Evolutionary conservation across 2,329 filamentous ascomycete species (phyloP), one percentile per base, ranked within the genome.

Genomic region (Alternaria arbusti): DNA sequence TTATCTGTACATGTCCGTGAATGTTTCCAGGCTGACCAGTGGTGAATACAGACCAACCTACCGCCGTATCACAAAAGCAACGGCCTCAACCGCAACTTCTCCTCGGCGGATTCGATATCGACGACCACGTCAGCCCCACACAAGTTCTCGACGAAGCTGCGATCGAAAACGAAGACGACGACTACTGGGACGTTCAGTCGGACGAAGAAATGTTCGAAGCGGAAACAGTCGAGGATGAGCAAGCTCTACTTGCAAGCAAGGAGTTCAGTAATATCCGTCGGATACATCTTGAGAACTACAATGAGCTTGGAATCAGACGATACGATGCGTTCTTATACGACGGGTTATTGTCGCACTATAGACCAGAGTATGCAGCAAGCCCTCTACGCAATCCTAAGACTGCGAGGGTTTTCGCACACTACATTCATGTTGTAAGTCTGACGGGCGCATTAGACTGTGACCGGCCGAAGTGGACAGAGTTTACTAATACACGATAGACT

Each of bases 351-450:
- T 80, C 82, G 26, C 71, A 76, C 5, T 86, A 86, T 64, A 78
- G 77, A 36, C 77, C 82, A 3, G 83, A 86, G 67, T 76, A 81
- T 67, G 80, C 80, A 54, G 84, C 84, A 10, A 86, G 82, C 43
- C 94, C 96, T 30, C 82, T 97, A 26, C 92, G 90, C 70, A 93
- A 97, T 68, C 87, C 89, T 3, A 90, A 91, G 67, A 95, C 93
- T 11, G 90, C 93, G 13, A 87, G 90, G 28, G 89, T 97, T 7
- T 98, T 98, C 78, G 91, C 91, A 78, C 94, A 98, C 79, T 98
- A 97, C 78, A 89, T 98, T 50, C 91, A 93, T 70, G 91, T 96
- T 7, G 71, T 74, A 67, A 65, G 71, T 70, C n/a, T 20, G 20
- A 30, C 23, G 17, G 12, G 20, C 0, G 0, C 30, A 12, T 36